Base-by-base conservation (phyloP, 1,139 yeast species). In the Pichia sp. region DNA sequence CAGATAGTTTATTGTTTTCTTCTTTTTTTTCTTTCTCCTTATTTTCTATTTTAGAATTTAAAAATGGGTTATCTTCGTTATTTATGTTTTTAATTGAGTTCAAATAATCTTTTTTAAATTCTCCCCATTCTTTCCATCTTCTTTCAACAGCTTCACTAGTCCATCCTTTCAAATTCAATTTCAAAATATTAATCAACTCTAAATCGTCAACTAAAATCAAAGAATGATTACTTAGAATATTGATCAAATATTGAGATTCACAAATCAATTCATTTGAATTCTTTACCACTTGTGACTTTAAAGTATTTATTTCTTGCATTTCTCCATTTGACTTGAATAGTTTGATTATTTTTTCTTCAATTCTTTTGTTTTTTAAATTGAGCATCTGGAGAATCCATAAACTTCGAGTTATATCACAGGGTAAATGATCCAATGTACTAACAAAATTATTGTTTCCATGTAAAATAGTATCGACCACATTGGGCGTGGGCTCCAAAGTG, bases 341-440 rank as follows among this genome's bases (percentile, higher is more conserved):
- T 2, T 29, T 29, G 11, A 47, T 41, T 18, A 62, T 46, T 33
- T 56, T 46, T 7, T 38, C 11, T 45, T 59, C 59, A 2, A 61
- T 41, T 28, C 59, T 54, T 28, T 56, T 64, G 29, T 65, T 63
- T 36, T 64, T 60, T 14, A 70, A 53, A 50, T 73, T 71, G 28
- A 76, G 60, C 6, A 71, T 66, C 56, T 76, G 80, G 5, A 74
- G 65, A 9, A 74, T 58, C 80, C 81, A 76, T 39, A 76, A 59
- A 33, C 76, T 71, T 39, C 80, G 62, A 8, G 74, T 72, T 18
- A 76, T 61, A 52, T 76, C 80, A 51, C 79, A 73, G 0, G 80
- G 80, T 25, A 76, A 61, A 57, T 76, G 81, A 57, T 77, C 81
- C 55, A 76, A 57, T 16, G 67, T 65, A 5, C 70, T 66, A 13